These are phyloP conservation scores for Mycena crocata DNA, from an alignment of 768 basidiomycete species.

Conservation along the genomic window DNA sequence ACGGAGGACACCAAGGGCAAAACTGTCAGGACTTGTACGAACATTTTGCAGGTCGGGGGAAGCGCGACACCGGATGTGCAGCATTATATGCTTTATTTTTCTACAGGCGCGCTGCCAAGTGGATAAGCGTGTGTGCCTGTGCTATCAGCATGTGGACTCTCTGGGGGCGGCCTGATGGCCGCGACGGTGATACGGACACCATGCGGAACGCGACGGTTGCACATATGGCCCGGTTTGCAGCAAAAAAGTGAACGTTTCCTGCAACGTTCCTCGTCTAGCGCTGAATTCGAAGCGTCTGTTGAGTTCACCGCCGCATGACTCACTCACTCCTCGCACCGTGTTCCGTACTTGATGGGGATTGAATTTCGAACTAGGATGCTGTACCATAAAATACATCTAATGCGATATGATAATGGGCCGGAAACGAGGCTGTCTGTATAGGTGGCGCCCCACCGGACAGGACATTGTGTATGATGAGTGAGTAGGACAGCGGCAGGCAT, in stretches of 20 bases:
- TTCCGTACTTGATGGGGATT: not conserved
- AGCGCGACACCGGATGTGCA: not conserved
- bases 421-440: not conserved
- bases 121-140: too few relatives aligned
- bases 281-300: not conserved
- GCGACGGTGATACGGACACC: too few relatives aligned
- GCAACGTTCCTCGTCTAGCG: not conserved
- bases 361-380: slow-evolving; percentile 7
- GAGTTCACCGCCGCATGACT: not conserved
- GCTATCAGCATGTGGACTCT: too few relatives aligned
- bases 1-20: slow-evolving; percentile 16
- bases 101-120: too few relatives aligned
- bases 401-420: slow-evolving; percentile 1
- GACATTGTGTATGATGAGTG: not conserved
- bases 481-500: not conserved
- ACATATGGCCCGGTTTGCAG: not conserved
- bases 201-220: not conserved
- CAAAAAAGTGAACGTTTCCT: not conserved
- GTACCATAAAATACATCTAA: slow-evolving; percentile 22
- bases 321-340: not conserved
- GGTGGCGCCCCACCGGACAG: not conserved
- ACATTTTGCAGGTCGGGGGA: not conserved
- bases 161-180: too few relatives aligned
- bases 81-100: too few relatives aligned
- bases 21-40: not conserved